Conservation (phyloP, 306 rosid species). For the Lathyrus aphaca region DNA sequence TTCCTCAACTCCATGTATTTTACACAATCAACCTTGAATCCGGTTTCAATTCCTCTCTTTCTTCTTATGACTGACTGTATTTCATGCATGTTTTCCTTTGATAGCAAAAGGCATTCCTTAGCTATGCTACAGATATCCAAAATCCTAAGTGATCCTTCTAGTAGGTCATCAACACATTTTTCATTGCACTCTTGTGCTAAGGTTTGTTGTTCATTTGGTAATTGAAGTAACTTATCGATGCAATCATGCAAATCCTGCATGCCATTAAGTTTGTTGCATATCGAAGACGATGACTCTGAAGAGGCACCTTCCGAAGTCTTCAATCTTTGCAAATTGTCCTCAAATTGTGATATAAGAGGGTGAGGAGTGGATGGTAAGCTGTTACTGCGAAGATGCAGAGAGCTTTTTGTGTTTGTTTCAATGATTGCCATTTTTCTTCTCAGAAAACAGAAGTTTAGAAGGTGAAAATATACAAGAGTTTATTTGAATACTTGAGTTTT, state of each 20-base stretch:
- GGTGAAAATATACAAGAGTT: background rate
- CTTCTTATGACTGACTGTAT: slow-evolving; percentile 40
- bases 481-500: background rate
- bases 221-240: slow-evolving; percentile 40
- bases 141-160: slow-evolving; percentile 39
- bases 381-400: background rate
- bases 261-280: too few species aligned
- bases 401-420: too few species aligned
- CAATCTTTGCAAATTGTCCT: background rate
- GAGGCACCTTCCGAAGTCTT: too few species aligned
- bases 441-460: too few species aligned
- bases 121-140: slow-evolving; percentile 36
- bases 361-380: background rate
- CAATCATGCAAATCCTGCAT: slow-evolving; percentile 39
- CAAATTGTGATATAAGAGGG: background rate
- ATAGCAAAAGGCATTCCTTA: slow-evolving; percentile 32
- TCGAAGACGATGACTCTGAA: too few species aligned
- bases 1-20: slow-evolving; percentile 38
- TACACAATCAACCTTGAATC: slow-evolving; percentile 9
- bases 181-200: too few species aligned
- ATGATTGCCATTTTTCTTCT: too few species aligned
- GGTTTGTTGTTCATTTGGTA: slow-evolving; percentile 29
- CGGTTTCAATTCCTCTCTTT: slow-evolving; percentile 30
- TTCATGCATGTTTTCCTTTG: slow-evolving; percentile 38
- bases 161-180: slow-evolving; percentile 24